Percentiles rank a stretch among this genome's conserved stretches.
These are phyloP conservation scores for Cladophialophora chaetospira DNA, from an alignment of 2,329 filamentous ascomycete genomes.

Conservation along the genomic window DNA sequence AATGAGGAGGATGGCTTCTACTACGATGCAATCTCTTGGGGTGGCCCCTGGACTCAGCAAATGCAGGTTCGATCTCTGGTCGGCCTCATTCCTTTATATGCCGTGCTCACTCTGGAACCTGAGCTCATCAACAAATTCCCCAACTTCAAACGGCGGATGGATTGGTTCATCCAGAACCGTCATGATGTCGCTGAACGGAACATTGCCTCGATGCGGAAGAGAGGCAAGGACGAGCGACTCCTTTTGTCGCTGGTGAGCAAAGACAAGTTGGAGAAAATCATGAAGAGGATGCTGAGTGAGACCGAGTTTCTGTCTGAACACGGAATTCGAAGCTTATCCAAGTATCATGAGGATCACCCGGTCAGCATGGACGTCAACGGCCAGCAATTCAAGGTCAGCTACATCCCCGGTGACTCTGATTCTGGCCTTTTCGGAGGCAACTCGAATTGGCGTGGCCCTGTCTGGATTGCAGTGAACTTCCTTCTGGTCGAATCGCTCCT, in stretches of 20 bases:
- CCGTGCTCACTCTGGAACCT: constrained; percentile 87
- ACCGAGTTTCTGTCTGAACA: constrained; percentile 89
- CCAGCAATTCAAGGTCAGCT: constrained; percentile 82
- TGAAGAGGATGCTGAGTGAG: constrained; percentile 90
- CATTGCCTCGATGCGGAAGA: constrained; percentile 87
- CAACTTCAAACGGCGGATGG: constrained; percentile 85
- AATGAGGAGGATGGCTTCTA: constrained; percentile 96
- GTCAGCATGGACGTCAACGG: constrained; percentile 96
- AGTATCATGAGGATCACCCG: constrained; percentile 84
- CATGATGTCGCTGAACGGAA: constrained; percentile 87
- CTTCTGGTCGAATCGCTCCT: constrained; percentile 91
- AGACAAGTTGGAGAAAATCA: constrained; percentile 84
- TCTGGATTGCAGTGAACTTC: constrained; percentile 97
- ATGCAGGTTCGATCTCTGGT: constrained; percentile 90
- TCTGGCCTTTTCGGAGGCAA: constrained; percentile 94
- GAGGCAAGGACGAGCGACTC: constrained; percentile 86
- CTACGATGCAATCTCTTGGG: constrained; percentile 97
- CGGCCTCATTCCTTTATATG: constrained; percentile 89
- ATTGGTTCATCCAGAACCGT: constrained; percentile 92
- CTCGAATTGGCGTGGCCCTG: constrained; percentile 95
- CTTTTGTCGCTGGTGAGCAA: constrained; percentile 89
- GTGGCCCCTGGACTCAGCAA: constrained; percentile 89
- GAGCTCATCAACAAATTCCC: constrained; percentile 91
- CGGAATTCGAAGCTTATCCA: constrained; percentile 89
- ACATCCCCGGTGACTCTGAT: constrained; percentile 94